Evolutionary conservation across 495 filamentous ascomycete species (phyloP), one percentile per base, ranked within the genome.

Genomic region (Tuber indicum): DNA sequence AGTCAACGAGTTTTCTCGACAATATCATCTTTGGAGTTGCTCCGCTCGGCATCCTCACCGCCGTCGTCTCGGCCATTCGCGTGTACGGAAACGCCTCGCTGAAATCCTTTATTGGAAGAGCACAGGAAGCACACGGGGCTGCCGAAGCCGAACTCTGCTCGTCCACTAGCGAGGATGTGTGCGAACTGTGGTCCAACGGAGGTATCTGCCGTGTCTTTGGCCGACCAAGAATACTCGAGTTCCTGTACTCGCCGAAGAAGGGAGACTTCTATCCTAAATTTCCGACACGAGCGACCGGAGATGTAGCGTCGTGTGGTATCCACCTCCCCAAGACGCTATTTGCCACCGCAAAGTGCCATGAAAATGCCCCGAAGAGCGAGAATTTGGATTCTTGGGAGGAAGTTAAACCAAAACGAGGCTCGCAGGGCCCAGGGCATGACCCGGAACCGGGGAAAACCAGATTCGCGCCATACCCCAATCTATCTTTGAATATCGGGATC

Each of bases 41-140:
- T 4, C 88, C 88, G 0, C 82, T 89, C 0, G 88, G 89, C 1
- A 87, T 89, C n/a, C 78, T 90, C 69, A 90, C 89, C 2, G 86
- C 86, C 0, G 85, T 89, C 0, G 86, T 89, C 1, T 86, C 84
- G 0, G 85, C 86, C 10, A 88, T 90, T 45, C 81, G 89, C 1
- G 86, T 89, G 12, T 85, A 86, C 69, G 88, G 88, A 0, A 84
- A 82, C 14, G 79, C 85, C 0, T 87, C 84, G 72, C 85, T 89
- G 5, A 85, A 84, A 69, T 85, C 87, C n/a, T 84, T 89, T 21
- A 84, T 90, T 52, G 88, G 88, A 14, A 74, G 85, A 17, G 82
- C 83, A 17, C 79, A 78, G 66, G 85, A 85, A 74, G 81, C 75
- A 45, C 47, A 75, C 6, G 84, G 83, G 6, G 16, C 49, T 16